Conservation (phyloP, 164 flowering plant genomes). For the Vitis rupestris region DNA sequence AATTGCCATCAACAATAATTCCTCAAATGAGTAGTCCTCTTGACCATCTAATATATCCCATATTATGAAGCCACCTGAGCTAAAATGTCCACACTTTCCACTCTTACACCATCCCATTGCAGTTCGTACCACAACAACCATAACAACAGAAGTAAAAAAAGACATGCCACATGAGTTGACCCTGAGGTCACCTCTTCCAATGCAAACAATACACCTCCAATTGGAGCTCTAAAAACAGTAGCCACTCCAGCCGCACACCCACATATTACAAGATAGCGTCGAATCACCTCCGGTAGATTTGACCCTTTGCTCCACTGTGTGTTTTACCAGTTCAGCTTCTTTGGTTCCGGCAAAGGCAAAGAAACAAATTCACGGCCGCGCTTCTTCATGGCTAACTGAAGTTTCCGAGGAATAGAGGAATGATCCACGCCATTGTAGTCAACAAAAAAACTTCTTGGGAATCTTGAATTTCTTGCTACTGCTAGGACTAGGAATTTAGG, state of each 20-base stretch:
- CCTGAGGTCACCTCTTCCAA: conserved; percentile 98
- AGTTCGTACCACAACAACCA: conserved; percentile 93
- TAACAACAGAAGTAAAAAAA: conserved; percentile 94
- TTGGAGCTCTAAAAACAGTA: conserved; percentile 99
- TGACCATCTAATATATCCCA: conserved; percentile 96
- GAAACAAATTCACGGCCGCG: too few species aligned
- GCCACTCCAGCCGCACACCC: conserved; percentile 99
- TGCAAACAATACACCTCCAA: conserved; percentile 98
- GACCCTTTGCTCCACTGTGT: too few species aligned
- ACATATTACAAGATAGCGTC: conserved; percentile 60
- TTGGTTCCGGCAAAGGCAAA: too few species aligned
- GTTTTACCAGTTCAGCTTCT: too few species aligned
- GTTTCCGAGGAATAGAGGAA: too few species aligned
- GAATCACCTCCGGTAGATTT: too few species aligned
- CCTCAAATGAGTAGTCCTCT: conserved; percentile 93
- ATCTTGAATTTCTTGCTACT: too few species aligned
- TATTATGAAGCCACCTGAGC: conserved; percentile 95
- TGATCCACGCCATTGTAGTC: too few species aligned
- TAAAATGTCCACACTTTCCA: conserved; percentile 98
- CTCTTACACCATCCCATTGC: conserved; percentile 97
- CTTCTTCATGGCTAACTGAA: too few species aligned
- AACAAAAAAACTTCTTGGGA: too few species aligned
- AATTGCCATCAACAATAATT: conserved; percentile 93
- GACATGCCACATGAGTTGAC: conserved; percentile 99
- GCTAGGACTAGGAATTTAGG: too few species aligned